A percentile compares a stretch with the other conserved stretches of the same genome.
Conservation (phyloP, 805 yeast species). For the Soucietia sequanensis region DNA sequence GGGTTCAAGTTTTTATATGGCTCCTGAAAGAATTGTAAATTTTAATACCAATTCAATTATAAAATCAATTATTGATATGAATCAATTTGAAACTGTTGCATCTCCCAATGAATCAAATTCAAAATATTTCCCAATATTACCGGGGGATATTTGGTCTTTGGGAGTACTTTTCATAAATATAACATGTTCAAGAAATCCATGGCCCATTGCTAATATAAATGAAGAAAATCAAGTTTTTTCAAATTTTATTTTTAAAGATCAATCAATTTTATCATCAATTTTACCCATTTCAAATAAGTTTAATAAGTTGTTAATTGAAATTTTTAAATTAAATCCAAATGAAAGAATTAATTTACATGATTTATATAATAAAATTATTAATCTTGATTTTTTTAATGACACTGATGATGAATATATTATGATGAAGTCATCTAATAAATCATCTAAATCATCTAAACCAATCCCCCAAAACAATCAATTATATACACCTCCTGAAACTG, state of each 20-base stretch:
- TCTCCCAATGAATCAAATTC: slow-evolving; percentile 17
- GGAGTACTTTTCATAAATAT: slow-evolving; percentile 79
- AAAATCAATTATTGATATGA: slow-evolving; percentile 27
- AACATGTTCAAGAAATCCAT: slow-evolving; percentile 83
- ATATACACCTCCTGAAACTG: slow-evolving; percentile 17
- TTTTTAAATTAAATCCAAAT: slow-evolving; percentile 48
- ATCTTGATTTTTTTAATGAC: slow-evolving; percentile 32
- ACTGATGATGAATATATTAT: too few species aligned
- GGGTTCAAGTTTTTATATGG: slow-evolving; percentile 90
- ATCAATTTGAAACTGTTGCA: slow-evolving; percentile 18
- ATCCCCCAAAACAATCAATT: slow-evolving; percentile 12
- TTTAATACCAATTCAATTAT: slow-evolving; percentile 31
- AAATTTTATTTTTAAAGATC: slow-evolving; percentile 56
- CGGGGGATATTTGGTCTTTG: slow-evolving; percentile 83
- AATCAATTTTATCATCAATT: slow-evolving; percentile 55
- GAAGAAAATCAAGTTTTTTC: slow-evolving; percentile 51
- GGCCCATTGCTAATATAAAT: slow-evolving; percentile 79
- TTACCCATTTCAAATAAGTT: slow-evolving; percentile 71
- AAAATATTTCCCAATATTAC: slow-evolving; percentile 59
- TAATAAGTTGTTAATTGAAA: slow-evolving; percentile 47
- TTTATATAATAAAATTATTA: slow-evolving; percentile 37
- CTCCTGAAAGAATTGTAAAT: slow-evolving; percentile 75
- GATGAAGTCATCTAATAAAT: too few species aligned
- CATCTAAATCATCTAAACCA: slow-evolving; percentile 1
- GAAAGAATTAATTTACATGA: slow-evolving; percentile 42